Base-by-base conservation (phyloP, 306 rosid species). In the Dalbergia cochinchinensis region DNA sequence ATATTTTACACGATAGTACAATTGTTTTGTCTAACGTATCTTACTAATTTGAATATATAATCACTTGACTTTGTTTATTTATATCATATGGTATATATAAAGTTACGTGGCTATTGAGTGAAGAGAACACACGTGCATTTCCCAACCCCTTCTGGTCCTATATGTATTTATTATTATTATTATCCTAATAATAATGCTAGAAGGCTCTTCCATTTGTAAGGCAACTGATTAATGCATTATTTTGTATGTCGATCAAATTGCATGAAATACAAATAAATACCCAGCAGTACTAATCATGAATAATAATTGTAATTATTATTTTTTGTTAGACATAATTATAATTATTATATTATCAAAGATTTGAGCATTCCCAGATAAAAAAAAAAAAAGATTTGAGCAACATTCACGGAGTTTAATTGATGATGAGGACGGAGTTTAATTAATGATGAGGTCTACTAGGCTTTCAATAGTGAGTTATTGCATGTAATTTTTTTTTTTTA, bases 61-160 rank as follows among this genome's bases (percentile, higher is more conserved):
- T 26, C 45, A n/a, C 33, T 68, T 76, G 74, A 41, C 44, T 72
- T 78, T 83, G 11, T 31, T 42, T 31, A 33, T 42, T 41, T 11
- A 22, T 44, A 20, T 72, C 4, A 14, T 20, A 54, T 10, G 9
- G n/a, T n/a, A 42, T 10, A 15, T 4, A 19, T 57, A 41, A 58
- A 41, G 59, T 60, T 15, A 67, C 50, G 54, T 39, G 81, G 78
- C 78, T 63, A 3, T 63, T 70, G 78, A 62, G 57, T 41, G 22
- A 77, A 70, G 65, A 82, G 54, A 69, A 70, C 85, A 76, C 74
- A 67, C 76, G 82, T 51, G 8, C 41, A 37, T 37, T 37, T 37
- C 57, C 8, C 31, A 72, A 65, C 26, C 20, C 14, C 18, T 6
- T 10, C 51, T 8, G 26, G 13, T 45, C 34, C 61, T 39, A 22